Conservation (phyloP, 805 yeast species). For the Pichia phayaonensis region DNA sequence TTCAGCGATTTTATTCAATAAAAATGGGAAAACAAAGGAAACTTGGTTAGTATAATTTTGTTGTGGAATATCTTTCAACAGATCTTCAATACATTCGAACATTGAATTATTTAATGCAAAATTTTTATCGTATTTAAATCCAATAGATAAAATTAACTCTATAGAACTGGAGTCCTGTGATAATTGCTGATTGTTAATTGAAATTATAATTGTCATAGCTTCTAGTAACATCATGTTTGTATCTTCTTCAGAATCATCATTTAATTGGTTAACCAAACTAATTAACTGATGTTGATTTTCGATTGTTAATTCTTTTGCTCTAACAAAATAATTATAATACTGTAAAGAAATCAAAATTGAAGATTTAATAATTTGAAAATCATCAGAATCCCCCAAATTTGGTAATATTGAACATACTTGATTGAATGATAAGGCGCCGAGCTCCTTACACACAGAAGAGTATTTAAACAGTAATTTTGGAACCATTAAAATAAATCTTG, state of each 20-base stretch:
- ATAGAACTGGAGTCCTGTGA: conserved; percentile 34
- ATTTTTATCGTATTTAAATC: conserved; percentile 69
- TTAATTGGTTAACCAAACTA: conserved; percentile 35
- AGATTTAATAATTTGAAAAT: conserved; percentile 16
- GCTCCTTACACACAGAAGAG: conserved; percentile 21
- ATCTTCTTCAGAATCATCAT: conserved; percentile 69
- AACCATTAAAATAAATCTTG: conserved; percentile 43
- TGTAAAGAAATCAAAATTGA: conserved; percentile 46
- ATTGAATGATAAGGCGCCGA: conserved; percentile 22
- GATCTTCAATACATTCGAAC: conserved; percentile 56
- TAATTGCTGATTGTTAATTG: conserved; percentile 33
- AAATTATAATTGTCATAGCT: conserved; percentile 51
- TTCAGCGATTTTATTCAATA: conserved; percentile 34
- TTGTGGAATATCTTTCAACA: conserved; percentile 42
- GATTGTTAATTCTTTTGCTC: conserved; percentile 25
- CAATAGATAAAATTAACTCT: conserved; percentile 51
- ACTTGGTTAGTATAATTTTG: conserved; percentile 41
- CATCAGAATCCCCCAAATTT: conserved; percentile 17
- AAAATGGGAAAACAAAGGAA: conserved; percentile 44
- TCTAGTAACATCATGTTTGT: conserved; percentile 69
- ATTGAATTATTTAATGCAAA: conserved; percentile 61
- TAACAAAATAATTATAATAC: conserved; percentile 29
- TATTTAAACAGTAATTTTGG: conserved; percentile 56
- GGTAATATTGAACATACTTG: conserved; percentile 20
- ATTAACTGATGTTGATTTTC: conserved; percentile 26